Base-by-base conservation (phyloP, 2,329 filamentous ascomycete genomes). In the Graphilbum sp. region DNA sequence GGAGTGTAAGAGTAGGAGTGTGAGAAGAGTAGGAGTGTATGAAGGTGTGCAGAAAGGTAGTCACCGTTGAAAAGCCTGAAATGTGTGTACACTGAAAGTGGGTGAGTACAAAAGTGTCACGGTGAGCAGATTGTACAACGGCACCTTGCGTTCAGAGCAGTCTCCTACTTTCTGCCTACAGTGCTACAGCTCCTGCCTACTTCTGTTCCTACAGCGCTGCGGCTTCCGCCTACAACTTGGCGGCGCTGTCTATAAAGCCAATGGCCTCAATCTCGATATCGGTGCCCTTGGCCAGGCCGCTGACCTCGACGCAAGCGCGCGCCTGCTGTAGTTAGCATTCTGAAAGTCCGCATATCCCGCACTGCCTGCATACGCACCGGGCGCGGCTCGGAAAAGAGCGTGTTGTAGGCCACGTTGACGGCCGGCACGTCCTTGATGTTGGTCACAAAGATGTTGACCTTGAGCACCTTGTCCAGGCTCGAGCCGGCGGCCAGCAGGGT, bases 371-470 rank as follows among this genome's bases (percentile, higher is more conserved):
- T 15, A 32, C 37, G 5, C 23, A 38, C 37, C n/a, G 37, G 37
- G 9, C 37, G 37, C 12, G 37, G 37, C 29, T 25, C 37, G 2
- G 27, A 24, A n/a, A 39, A 39, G 2, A 39, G 10, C 10, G 15
- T 19, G 16, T 24, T 23, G 27, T 39, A 39, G 16, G 37, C 37
- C 20, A 17, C 33, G 16, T 39, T 39, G 13, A 39, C 20, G 4
- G 33, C 33, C 4, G 37, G 34, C 6, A 39, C 33, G n/a, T 35
- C 37, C 21, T 36, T 32, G 20, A 95, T 95, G 59, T 90, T 79
- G 36, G 80, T 79, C 44, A 96, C 64, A 69, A 95, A 95, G 54
- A 94, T 79, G 54, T 77, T 83, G 49, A 85, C 81, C 70, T 94
- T 94, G 61, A 95, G 81, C 35, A 94, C 78, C 58, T 76, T 81